A percentile compares a stretch with the other conserved stretches of the same genome.
Conservation (phyloP, 768 basidiomycete species). For the Lentinula detonsa region DNA sequence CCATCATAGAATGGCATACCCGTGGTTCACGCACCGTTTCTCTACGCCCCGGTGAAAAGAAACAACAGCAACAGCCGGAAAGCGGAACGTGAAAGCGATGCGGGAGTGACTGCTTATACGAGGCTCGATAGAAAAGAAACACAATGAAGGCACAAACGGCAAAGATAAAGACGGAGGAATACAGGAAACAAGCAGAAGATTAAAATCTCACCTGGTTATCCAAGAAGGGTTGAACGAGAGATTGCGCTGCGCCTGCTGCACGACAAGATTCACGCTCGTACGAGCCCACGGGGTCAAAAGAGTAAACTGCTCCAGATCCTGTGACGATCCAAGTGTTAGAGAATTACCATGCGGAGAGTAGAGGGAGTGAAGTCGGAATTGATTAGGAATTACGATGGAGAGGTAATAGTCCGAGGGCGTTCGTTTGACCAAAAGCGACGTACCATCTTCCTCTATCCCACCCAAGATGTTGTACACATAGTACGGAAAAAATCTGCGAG, state of each 20-base stretch:
- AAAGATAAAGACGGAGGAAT: conserved; percentile 10
- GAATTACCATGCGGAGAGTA: conserved; percentile 6
- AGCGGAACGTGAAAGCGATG: not conserved
- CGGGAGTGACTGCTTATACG: not conserved
- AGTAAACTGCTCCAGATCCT: conserved; percentile 97
- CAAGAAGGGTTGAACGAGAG: conserved; percentile 93
- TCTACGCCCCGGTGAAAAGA: not conserved
- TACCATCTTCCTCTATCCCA: conserved; percentile 95
- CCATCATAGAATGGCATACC: not conserved
- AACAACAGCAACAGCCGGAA: not conserved
- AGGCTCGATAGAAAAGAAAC: not conserved
- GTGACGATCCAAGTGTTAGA: conserved; percentile 2
- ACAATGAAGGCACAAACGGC: not conserved
- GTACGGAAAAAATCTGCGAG: conserved; percentile 95
- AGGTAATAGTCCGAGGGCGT: conserved; percentile 1
- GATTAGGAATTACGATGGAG: conserved; percentile 12
- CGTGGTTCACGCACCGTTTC: not conserved
- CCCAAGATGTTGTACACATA: conserved; percentile 97
- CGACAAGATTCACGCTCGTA: conserved; percentile 97
- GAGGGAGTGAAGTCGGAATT: conserved; percentile 15
- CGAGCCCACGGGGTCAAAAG: conserved; percentile 98
- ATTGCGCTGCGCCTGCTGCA: conserved; percentile 93
- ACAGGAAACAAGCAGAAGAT: conserved; percentile 12
- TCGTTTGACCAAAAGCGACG: conserved; percentile 23
- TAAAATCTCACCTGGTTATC: conserved; percentile 83